Evolutionary conservation across 1,284 basidiomycete genomes (phyloP).

Genomic region (Tilletia indica): DNA sequence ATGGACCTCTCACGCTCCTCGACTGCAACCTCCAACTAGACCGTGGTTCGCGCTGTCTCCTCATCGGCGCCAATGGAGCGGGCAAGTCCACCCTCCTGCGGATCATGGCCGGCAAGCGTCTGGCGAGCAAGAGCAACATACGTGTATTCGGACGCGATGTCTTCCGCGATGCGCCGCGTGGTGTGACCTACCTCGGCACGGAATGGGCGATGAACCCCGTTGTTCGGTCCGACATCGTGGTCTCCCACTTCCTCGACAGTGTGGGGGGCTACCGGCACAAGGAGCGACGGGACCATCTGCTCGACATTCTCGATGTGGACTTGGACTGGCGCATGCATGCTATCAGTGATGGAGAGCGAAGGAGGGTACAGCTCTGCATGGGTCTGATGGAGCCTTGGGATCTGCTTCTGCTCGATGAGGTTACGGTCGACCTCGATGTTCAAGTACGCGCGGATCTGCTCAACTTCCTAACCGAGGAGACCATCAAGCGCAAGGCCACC

Average conservation of each 20-base stretch:
- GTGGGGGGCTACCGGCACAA: constrained; percentile 94
- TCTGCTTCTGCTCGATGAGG: constrained; percentile 89
- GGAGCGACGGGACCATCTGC: constrained; percentile 76
- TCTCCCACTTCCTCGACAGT: constrained; percentile 71
- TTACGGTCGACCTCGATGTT: constrained; percentile 98
- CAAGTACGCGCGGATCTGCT: constrained; percentile 88
- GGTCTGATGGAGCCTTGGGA: constrained; percentile 96
- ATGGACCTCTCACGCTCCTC: constrained; percentile 29
- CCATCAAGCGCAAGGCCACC: constrained; percentile 76
- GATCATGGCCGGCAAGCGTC: constrained; percentile 81
- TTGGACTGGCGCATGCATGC: constrained; percentile 72
- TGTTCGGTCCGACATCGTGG: constrained; percentile 64
- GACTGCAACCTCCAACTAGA: constrained; percentile 44
- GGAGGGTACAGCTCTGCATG: constrained; percentile 91
- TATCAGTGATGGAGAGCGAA: constrained; percentile 92
- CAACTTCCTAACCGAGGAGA: constrained; percentile 80
- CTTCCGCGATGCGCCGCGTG: constrained; percentile 47
- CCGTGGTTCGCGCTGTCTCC: constrained; percentile 46
- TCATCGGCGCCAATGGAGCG: constrained; percentile 62
- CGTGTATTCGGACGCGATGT: constrained; percentile 52
- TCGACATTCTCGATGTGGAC: constrained; percentile 91
- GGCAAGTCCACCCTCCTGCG: constrained; percentile 94
- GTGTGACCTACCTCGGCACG: constrained; percentile 72
- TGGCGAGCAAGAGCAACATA: constrained; percentile 40
- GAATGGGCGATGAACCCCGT: constrained; percentile 91